Evolutionary conservation across 2,329 filamentous ascomycete species (phyloP).

Genomic region (Fusarium citri): DNA sequence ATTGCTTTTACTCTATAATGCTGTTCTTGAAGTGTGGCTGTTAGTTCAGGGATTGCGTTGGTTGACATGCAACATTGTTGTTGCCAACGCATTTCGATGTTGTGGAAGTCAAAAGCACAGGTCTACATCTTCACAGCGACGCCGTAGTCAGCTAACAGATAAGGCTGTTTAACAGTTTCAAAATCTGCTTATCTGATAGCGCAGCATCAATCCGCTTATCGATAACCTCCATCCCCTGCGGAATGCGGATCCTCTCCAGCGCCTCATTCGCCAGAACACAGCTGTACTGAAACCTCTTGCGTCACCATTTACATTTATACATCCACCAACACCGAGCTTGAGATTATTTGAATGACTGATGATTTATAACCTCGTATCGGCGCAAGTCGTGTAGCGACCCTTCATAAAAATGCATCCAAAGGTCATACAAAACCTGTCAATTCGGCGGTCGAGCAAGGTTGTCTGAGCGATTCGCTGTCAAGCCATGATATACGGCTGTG

Average conservation of each 20-base stretch:
- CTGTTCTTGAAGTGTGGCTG: not conserved
- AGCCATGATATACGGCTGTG: conserved; percentile 2
- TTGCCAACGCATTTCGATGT: not conserved
- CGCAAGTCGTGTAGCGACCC: not conserved
- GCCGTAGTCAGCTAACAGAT: not conserved
- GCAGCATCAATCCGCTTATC: accelerated
- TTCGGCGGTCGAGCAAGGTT: not conserved
- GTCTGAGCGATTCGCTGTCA: not conserved
- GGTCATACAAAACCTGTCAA: conserved; percentile 3
- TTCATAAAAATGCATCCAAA: not conserved
- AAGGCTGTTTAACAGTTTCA: accelerated
- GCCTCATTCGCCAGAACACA: not conserved
- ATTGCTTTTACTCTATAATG: not conserved
- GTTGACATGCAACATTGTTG: not conserved
- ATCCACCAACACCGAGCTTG: not conserved
- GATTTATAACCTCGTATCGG: conserved; percentile 3
- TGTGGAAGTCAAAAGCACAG: not conserved
- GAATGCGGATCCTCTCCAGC: not conserved
- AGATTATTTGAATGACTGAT: not conserved
- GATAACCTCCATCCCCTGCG: not conserved
- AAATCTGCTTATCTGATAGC: not conserved
- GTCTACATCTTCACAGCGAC: accelerated
- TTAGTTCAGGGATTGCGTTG: accelerated
- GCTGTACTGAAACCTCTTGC: not conserved
- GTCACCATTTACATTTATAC: conserved; percentile 17